Percentiles rank a stretch among this genome's conserved stretches.
phyloP scores from a whole-genome alignment of 345 rosid genomes.

The Geranium brycei region DNA sequence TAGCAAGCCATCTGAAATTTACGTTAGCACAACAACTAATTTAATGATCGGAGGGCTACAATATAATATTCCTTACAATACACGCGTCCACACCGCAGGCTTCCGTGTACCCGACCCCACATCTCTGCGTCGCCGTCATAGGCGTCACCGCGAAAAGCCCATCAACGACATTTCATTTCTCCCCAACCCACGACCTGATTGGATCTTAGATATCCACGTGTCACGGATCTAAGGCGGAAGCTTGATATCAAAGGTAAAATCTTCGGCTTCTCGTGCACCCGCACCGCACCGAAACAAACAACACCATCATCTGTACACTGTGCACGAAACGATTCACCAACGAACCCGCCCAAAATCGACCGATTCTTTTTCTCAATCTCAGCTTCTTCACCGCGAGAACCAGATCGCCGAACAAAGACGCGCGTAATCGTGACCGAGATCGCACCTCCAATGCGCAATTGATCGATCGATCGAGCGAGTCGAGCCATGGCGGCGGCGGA shows the following conservation, averaged over 20 bases:
- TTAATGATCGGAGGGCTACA: too few species aligned
- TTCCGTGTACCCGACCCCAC: not conserved
- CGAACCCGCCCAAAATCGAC: conserved; percentile 12
- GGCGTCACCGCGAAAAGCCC: not conserved
- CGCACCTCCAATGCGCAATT: not conserved
- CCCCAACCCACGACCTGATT: too few species aligned
- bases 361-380: not conserved
- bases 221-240: not conserved
- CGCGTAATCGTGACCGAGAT: not conserved
- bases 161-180: not conserved
- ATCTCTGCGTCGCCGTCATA: not conserved
- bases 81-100: not conserved
- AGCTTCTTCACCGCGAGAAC: not conserved
- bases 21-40: too few species aligned
- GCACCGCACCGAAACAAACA: conserved; percentile 4
- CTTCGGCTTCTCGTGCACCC: conserved; percentile 3
- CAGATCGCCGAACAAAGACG: not conserved
- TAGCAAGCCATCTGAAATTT: too few species aligned
- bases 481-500: conserved; percentile 33
- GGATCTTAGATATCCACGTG: not conserved
- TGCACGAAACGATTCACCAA: not conserved
- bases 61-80: not conserved
- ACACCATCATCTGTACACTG: not conserved
- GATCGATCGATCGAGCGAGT: not conserved
- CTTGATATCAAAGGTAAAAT: not conserved